Percentiles rank a stretch among this genome's conserved stretches.
Evolutionary conservation across 1,284 basidiomycete genomes (phyloP).

Genomic region (Omphalotus olearius): DNA sequence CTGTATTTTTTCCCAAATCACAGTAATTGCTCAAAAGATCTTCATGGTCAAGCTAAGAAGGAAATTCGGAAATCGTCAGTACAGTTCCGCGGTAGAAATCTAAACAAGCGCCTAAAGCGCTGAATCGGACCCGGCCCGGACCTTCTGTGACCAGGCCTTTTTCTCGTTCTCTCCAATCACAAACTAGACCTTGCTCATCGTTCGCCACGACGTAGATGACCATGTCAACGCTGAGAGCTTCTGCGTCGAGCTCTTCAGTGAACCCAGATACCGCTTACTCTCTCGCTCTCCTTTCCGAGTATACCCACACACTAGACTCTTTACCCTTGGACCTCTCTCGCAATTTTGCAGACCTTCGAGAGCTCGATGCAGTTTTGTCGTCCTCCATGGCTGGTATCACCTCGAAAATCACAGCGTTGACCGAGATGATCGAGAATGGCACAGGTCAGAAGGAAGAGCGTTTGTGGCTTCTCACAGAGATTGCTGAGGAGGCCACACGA

Average conservation of each 20-base stretch:
- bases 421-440: slow-evolving; percentile 72
- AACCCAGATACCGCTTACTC: slow-evolving; percentile 49
- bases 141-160: background rate
- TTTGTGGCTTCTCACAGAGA: slow-evolving; percentile 85
- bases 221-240: background rate
- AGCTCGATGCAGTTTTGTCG: slow-evolving; percentile 96
- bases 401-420: slow-evolving; percentile 71
- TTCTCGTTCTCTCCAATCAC: background rate
- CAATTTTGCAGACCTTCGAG: slow-evolving; percentile 92
- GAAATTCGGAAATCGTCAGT: background rate
- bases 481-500: slow-evolving; percentile 88
- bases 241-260: slow-evolving; percentile 2
- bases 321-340: slow-evolving; percentile 93
- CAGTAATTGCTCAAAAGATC: no score
- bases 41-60: background rate
- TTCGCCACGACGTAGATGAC: background rate
- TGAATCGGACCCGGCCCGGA: background rate
- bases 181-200: background rate
- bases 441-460: slow-evolving; percentile 71
- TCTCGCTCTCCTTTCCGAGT: slow-evolving; percentile 70
- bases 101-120: background rate
- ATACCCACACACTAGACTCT: slow-evolving; percentile 90
- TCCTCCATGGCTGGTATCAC: slow-evolving; percentile 81
- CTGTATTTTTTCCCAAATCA: no score
- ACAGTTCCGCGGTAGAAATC: background rate